Conservation (phyloP, 1,139 yeast genomes). For the Candida freyschussii region DNA sequence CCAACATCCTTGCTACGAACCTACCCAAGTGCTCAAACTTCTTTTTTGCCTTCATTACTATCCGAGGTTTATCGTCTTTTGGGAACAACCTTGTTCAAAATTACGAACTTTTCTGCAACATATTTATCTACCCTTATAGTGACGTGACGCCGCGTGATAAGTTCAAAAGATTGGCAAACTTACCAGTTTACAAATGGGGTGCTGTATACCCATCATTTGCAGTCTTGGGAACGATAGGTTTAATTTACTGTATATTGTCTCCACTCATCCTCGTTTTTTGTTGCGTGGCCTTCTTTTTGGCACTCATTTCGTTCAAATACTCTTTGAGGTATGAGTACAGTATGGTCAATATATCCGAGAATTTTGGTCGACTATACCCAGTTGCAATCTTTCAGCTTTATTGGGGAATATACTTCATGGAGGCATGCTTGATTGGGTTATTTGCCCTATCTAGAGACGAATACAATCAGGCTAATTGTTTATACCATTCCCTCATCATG, state of each 20-base stretch:
- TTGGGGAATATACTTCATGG: constrained; percentile 76
- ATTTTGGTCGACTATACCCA: constrained; percentile 68
- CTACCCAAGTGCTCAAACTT: constrained; percentile 80
- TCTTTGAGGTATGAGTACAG: constrained; percentile 52
- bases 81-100: constrained; percentile 63
- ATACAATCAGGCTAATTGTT: constrained; percentile 33
- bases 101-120: constrained; percentile 39
- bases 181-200: constrained; percentile 64
- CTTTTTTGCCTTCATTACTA: constrained; percentile 66
- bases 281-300: constrained; percentile 50
- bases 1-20: constrained; percentile 65
- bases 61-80: constrained; percentile 68
- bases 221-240: constrained; percentile 69
- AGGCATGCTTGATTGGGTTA: constrained; percentile 70
- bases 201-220: constrained; percentile 71
- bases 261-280: constrained; percentile 70
- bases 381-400: constrained; percentile 69
- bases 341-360: constrained; percentile 50
- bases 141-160: constrained; percentile 60
- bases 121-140: constrained; percentile 34
- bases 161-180: constrained; percentile 39
- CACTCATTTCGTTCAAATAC: constrained; percentile 65
- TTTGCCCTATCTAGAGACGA: constrained; percentile 55
- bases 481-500: constrained; percentile 45
- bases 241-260: constrained; percentile 71